Base-by-base conservation (phyloP, 768 basidiomycete genomes). In the Mycena vitilis region DNA sequence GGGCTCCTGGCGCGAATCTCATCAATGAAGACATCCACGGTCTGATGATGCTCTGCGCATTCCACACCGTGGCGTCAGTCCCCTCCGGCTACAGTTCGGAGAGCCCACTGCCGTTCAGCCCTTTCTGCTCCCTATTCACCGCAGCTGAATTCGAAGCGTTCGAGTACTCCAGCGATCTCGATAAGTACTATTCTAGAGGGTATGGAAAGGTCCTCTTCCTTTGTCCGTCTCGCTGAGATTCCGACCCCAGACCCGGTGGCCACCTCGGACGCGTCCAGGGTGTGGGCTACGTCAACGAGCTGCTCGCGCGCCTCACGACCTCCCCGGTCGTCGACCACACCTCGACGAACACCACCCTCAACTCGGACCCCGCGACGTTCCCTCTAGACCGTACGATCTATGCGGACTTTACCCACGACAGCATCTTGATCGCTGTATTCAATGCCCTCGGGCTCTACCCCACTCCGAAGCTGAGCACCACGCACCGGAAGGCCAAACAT, bases 211-310 rank as follows among this genome's bases (percentile, higher is more conserved):
- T 49, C 47, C 36, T n/a, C 20, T 44, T 34, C 60, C 30, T 37
- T 55, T 23, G 38, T 25, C 40, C 20, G 56, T 54, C 7, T 25
- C 12, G 20, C 70, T 55, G 68, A 49, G 55, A 11, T 30, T 6
- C 13, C 49, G 22, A 38, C 34, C 12, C 13, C 66, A 92, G 91
- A 38, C 86, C 92, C 64, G 93, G 94, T 1, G 87, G 89, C 68
- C 73, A 75, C 4, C 81, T 95, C 1, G 94, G 94, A 1, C 89
- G 82, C 7, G 88, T 95, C 5, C 93, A 94, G 75, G 94, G 94
- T 23, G 90, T 95, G 6, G 95, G 95, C 4, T 97, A 94, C 74
- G 83, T 93, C 74, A 95, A 95, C 75, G 95, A 96, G 80, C 86
- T 97, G 11, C 77, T 96, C 20, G 93, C 94, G 0, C 88, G 95